Evolutionary conservation across 768 basidiomycete genomes (phyloP).

Genomic region (Boletus barrowsii): DNA sequence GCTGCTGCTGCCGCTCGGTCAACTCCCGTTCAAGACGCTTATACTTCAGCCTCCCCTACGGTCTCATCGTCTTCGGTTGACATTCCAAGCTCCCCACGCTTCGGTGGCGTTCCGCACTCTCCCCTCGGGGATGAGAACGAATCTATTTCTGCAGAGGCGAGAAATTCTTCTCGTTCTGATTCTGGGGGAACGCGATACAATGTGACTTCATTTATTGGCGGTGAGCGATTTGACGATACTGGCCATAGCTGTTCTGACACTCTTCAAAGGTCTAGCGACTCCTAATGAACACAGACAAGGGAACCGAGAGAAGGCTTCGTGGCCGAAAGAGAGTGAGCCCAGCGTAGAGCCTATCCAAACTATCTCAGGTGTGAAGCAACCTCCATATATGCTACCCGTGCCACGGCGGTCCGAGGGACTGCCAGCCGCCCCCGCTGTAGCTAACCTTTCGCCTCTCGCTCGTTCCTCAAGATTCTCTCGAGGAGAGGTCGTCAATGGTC

Average conservation of each 20-base stretch:
- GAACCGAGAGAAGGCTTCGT: slow-evolving; percentile 2
- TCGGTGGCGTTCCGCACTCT: slow-evolving; percentile 17
- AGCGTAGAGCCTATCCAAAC: background rate
- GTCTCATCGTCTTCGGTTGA: slow-evolving; percentile 25
- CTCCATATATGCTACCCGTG: background rate
- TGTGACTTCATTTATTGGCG: slow-evolving; percentile 70
- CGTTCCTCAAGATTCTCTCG: background rate
- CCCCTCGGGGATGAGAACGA: slow-evolving; percentile 14
- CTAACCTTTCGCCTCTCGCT: background rate
- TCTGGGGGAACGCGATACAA: slow-evolving; percentile 61
- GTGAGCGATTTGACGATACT: slow-evolving; percentile 28
- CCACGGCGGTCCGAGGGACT: background rate
- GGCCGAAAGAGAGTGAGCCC: slow-evolving; percentile 1
- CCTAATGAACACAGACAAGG: slow-evolving; percentile 19
- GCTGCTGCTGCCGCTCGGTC: slow-evolving; percentile 5
- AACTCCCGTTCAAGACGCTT: slow-evolving; percentile 2
- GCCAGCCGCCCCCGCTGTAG: background rate
- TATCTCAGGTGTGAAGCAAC: background rate
- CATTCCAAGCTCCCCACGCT: slow-evolving; percentile 14
- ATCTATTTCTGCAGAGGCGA: slow-evolving; percentile 9
- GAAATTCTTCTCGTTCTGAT: slow-evolving; percentile 26
- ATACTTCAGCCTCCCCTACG: slow-evolving; percentile 23
- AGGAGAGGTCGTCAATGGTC: background rate
- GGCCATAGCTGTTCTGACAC: slow-evolving; percentile 3
- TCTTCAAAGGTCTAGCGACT: slow-evolving; percentile 32